phyloP scores from a whole-genome alignment of 306 rosid genomes.

The Spatholobus suberectus region DNA sequence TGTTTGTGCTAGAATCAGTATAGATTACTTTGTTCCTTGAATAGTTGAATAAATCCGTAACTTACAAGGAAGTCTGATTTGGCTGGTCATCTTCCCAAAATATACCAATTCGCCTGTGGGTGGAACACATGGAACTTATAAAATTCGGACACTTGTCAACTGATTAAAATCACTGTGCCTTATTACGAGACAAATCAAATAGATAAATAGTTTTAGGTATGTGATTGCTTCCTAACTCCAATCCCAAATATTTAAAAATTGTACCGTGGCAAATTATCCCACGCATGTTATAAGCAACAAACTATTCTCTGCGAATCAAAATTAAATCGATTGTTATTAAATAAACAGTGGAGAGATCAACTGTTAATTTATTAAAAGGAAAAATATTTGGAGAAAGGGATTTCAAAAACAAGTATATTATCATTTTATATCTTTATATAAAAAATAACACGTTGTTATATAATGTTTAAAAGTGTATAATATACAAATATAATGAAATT shows the following conservation, averaged over 20 bases:
- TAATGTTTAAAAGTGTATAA: too few relatives aligned
- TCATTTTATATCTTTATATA: too few relatives aligned
- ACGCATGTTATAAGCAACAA: neutral
- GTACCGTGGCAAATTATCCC: neutral
- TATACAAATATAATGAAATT: neutral
- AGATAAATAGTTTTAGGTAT: conserved; percentile 34
- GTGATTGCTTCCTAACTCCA: conserved; percentile 42
- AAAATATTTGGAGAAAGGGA: neutral
- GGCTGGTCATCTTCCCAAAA: conserved; percentile 6
- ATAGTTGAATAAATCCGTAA: conserved; percentile 3
- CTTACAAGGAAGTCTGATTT: neutral
- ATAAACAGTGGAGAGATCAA: neutral
- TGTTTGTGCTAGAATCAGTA: neutral
- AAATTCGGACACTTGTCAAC: neutral
- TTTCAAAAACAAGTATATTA: neutral
- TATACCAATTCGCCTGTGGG: neutral
- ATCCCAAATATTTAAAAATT: neutral
- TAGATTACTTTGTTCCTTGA: conserved; percentile 19
- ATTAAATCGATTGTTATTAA: neutral
- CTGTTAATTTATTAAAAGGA: conserved; percentile 7
- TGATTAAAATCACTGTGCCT: conserved; percentile 35
- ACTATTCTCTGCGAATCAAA: neutral
- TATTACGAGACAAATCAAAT: conserved; percentile 35
- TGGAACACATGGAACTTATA: neutral
- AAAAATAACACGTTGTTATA: too few relatives aligned